Percentiles rank a stretch among this genome's conserved stretches.
phyloP scores from a whole-genome alignment of 164 flowering plant genomes.

The Magnolia officinalis region DNA sequence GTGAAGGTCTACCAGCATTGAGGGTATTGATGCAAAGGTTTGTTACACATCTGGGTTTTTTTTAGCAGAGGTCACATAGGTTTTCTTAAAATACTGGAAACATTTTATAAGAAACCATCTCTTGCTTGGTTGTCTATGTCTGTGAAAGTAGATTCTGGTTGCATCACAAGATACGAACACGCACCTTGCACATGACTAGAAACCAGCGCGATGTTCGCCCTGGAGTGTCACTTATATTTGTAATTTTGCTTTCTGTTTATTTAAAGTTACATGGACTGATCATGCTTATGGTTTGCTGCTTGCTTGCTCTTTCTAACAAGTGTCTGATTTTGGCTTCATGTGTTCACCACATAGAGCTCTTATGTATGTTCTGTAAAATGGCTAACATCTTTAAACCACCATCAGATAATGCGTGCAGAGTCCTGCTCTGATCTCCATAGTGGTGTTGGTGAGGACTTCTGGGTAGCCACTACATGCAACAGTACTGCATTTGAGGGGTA shows the following conservation, averaged over 20 bases:
- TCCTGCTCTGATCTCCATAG: constrained; percentile 74
- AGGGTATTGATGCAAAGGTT: too few relatives aligned
- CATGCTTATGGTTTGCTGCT: not conserved
- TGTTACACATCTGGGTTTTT: too few relatives aligned
- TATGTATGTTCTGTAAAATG: not conserved
- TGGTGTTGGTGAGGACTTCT: constrained; percentile 81
- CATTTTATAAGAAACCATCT: not conserved
- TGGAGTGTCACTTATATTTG: not conserved
- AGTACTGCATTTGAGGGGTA: constrained; percentile 91
- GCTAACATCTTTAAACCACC: not conserved
- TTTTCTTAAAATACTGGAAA: too few relatives aligned
- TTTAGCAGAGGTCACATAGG: too few relatives aligned
- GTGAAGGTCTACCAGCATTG: too few relatives aligned
- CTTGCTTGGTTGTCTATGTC: not conserved
- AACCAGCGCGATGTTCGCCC: not conserved
- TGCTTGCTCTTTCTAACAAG: not conserved
- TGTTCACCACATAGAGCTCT: not conserved
- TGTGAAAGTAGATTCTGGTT: not conserved
- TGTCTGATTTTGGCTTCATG: not conserved
- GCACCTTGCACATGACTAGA: not conserved
- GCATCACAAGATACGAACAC: not conserved
- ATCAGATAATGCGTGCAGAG: constrained; percentile 66
- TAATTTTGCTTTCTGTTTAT: not conserved
- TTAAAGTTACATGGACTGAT: not conserved
- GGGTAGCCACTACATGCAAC: constrained; percentile 87